Conservation (phyloP, 1,139 yeast species). For the Saccharomyces hybrid region DNA sequence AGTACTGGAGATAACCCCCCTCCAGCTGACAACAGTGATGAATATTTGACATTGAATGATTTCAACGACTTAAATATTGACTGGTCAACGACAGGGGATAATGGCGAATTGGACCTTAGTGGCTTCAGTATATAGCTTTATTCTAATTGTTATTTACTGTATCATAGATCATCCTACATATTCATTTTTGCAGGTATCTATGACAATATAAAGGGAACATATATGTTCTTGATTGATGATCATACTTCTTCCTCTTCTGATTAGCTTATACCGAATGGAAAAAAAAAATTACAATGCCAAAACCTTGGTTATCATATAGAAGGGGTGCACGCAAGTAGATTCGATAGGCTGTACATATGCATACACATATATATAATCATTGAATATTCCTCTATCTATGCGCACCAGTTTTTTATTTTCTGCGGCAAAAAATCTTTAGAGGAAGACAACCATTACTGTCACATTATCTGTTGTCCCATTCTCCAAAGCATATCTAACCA, state of each 20-base stretch:
- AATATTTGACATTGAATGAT: slow-evolving; percentile 31
- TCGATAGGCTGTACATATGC: neutral
- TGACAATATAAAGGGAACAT: neutral
- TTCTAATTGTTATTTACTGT: neutral
- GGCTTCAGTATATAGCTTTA: slow-evolving; percentile 24
- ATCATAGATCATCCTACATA: neutral
- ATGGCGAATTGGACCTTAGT: slow-evolving; percentile 26
- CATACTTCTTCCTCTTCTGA: neutral
- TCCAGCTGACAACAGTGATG: slow-evolving; percentile 22
- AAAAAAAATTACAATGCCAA: neutral
- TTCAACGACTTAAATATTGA: slow-evolving; percentile 32
- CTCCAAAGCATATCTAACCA: slow-evolving; percentile 72
- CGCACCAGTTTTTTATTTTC: neutral
- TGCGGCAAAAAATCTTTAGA: slow-evolving; percentile 10
- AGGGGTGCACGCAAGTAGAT: neutral
- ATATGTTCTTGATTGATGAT: neutral
- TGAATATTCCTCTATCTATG: neutral
- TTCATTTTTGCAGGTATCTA: neutral
- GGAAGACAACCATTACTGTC: slow-evolving; percentile 72
- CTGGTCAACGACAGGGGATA: slow-evolving; percentile 30
- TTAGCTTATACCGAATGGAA: neutral
- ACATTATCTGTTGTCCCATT: slow-evolving; percentile 83
- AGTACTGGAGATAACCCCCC: neutral
- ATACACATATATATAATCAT: neutral
- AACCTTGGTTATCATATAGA: neutral